Conservation (phyloP, 78 protist genomes). For the Planoprotostelium fungivorum region DNA sequence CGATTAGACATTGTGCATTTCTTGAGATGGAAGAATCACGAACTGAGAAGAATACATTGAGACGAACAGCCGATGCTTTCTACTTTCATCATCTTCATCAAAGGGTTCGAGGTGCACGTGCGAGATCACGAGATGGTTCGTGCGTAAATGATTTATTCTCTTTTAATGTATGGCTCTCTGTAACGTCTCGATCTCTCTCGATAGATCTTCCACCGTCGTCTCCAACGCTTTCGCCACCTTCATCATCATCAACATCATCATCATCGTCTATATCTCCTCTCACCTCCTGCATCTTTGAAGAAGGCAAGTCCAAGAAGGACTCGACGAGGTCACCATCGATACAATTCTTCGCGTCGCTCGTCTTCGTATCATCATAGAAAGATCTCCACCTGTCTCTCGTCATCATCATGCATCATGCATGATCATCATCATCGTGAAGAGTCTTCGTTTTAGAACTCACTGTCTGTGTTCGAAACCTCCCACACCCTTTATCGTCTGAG, state of each 20-base stretch:
- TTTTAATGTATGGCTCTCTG: not conserved
- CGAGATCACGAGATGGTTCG: no score
- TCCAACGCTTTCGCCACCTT: not conserved
- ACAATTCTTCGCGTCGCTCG: slow-evolving; percentile 25
- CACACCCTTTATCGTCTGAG: slow-evolving; percentile 56
- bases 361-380: slow-evolving; percentile 58
- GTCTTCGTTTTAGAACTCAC: not conserved
- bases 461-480: slow-evolving; percentile 68
- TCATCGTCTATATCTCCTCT: slow-evolving; percentile 11
- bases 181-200: not conserved
- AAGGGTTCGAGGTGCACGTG: no score
- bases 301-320: slow-evolving; percentile 53
- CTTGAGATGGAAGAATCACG: no score
- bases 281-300: slow-evolving; percentile 20
- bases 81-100: no score
- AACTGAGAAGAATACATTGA: no score
- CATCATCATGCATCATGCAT: no score
- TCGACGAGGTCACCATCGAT: slow-evolving; percentile 91
- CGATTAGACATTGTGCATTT: no score
- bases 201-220: not conserved
- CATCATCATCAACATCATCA: not conserved
- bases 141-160: no score
- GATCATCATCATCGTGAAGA: no score
- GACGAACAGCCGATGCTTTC: no score
- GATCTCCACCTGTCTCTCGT: slow-evolving; percentile 80